Base-by-base conservation (phyloP, 73 alveolate species). In the Paramecium tetraurelia region DNA sequence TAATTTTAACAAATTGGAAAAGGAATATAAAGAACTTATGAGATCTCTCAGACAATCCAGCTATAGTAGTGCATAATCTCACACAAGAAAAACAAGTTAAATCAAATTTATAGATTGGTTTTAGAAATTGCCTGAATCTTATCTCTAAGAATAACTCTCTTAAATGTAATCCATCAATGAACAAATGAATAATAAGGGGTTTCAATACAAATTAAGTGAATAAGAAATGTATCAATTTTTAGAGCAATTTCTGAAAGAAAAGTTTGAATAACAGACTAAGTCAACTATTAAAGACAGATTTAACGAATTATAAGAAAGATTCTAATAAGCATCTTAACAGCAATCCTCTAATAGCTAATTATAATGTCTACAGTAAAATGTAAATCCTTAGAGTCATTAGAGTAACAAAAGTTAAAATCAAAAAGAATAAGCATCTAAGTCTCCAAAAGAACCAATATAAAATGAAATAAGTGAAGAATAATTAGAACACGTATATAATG, bases 141-240 rank as follows among this genome's bases (percentile, higher is more conserved):
- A 75, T 75, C 18, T 75, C n/a, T 75, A 75, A 41, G 87, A 75
- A 20, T 75, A 75, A 38, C 7, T 75, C 3, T 38, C 87, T 35
- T n/a, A 75, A 75, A 75, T 75, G 87, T 41, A 75, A 33, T 33
- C 58, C 16, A 75, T 75, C 14, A 75, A 75, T 75, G 87, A 75
- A 75, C 16, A 75, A 41, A 75, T 75, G 87, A 75, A 75, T 41
- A 75, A 41, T 75, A 29, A 75, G 21, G 87, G 87, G 3, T 75
- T 75, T 41, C 16, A 38, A 11, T 75, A 75, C 1, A 75, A 75
- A 36, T 20, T 75, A 22, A 75, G 59, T n/a, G 87, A 75, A 38
- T 20, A 75, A 41, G 87, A 75, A 20, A 38, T 75, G 87, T 75
- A 36, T 75, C 59, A 75, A 75, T 75, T 75, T 75, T 75, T 75